These are phyloP conservation scores for Prunus yedoensis DNA, from an alignment of 331 rosid genomes.

Conservation along the genomic window DNA sequence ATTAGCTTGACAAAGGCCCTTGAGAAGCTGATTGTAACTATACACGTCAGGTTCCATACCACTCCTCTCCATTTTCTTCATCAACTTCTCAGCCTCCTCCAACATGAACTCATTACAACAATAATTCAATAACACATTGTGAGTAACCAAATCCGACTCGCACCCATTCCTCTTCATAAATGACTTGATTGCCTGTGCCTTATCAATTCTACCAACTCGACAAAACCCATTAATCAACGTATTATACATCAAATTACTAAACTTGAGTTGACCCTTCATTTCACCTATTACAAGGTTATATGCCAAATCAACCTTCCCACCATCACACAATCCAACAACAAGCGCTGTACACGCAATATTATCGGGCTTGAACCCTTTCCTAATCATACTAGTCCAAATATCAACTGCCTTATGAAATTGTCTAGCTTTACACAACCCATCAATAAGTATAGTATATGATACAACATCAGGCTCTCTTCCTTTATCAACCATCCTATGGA, in stretches of 20 bases:
- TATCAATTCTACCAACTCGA: slow-evolving; percentile 56
- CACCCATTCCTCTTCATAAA: slow-evolving; percentile 75
- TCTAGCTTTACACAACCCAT: slow-evolving; percentile 65
- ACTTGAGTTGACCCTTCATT: slow-evolving; percentile 56
- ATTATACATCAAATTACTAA: slow-evolving; percentile 62
- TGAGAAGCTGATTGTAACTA: slow-evolving; percentile 77
- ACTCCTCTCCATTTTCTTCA: slow-evolving; percentile 65
- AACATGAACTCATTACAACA: slow-evolving; percentile 71
- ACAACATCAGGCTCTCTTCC: slow-evolving; percentile 78
- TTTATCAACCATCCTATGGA: slow-evolving; percentile 45
- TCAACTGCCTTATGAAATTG: slow-evolving; percentile 49
- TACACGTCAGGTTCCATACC: slow-evolving; percentile 73
- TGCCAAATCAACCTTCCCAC: slow-evolving; percentile 80
- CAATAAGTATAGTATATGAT: slow-evolving; percentile 60
- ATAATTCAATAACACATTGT: slow-evolving; percentile 75
- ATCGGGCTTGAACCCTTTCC: slow-evolving; percentile 61
- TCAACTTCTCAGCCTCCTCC: slow-evolving; percentile 60
- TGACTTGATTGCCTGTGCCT: slow-evolving; percentile 60
- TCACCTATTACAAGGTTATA: slow-evolving; percentile 70
- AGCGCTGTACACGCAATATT: slow-evolving; percentile 58
- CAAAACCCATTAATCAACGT: slow-evolving; percentile 81
- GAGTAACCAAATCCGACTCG: slow-evolving; percentile 78
- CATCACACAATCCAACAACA: slow-evolving; percentile 72
- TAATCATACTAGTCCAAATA: slow-evolving; percentile 60
- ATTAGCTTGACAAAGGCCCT: slow-evolving; percentile 66